Evolutionary conservation across 441 rosid species (phyloP).

Genomic region (Hura crepitans): DNA sequence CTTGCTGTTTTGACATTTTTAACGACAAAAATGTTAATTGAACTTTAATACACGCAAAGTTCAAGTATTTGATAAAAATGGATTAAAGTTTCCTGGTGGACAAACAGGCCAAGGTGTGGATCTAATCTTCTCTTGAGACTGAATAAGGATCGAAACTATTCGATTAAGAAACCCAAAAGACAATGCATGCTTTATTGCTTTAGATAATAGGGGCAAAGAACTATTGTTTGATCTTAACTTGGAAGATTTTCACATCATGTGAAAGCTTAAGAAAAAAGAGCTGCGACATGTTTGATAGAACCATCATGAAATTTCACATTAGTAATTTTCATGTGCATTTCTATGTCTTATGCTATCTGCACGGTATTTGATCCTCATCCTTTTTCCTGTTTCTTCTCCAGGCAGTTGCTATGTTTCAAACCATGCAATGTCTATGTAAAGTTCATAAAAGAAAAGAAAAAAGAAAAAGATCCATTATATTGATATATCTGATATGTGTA

Average conservation of each 20-base stretch:
- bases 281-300: neutral
- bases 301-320: neutral
- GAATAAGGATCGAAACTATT: neutral
- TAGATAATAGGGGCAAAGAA: neutral
- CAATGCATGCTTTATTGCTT: neutral
- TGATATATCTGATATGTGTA: no score
- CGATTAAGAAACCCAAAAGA: neutral
- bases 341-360: neutral
- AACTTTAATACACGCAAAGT: slow-evolving; percentile 3
- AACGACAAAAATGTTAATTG: slow-evolving; percentile 11
- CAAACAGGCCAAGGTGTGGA: neutral
- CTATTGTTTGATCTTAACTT: neutral
- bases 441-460: neutral
- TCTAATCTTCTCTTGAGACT: slow-evolving; percentile 4
- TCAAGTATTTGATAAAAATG: slow-evolving; percentile 4
- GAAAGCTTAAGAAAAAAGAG: neutral
- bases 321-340: neutral
- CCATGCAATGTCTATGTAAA: neutral
- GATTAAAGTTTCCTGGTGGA: neutral
- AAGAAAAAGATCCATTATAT: no score
- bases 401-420: no score
- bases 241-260: neutral
- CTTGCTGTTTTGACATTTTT: slow-evolving; percentile 19
- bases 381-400: no score
- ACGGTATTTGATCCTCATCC: neutral